Evolutionary conservation across 768 basidiomycete genomes (phyloP), one percentile per base, ranked within the genome.

Genomic region (Tylopilus balloui): DNA sequence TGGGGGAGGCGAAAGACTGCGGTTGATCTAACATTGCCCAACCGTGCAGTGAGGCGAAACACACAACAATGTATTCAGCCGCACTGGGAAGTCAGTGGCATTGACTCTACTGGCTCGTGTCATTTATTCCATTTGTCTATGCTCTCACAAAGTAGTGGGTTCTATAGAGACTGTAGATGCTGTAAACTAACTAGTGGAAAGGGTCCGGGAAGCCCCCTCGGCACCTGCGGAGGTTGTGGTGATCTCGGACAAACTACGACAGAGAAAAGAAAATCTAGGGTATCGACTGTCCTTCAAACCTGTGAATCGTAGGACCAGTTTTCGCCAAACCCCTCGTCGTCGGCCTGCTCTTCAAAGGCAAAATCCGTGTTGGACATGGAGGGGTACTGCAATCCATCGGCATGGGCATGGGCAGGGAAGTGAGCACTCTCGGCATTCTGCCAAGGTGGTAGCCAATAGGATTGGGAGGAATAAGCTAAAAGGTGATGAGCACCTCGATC

Each of bases 41-140:
- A 27, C 23, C 13, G 8, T 36, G 20, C 55, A 88, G 89, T 88
- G 83, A 78, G 75, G 78, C 3, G 91, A 95, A 65, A 84, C 87
- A 1, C 80, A 76, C 68, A 94, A 92, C 62, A 72, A 83, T 57
- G 73, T 92, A 28, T 93, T 86, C 55, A 91, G 91, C 1, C 73
- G 88, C 38, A 93, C 92, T n/a, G n/a, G n/a, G n/a, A n/a, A n/a
- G n/a, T n/a, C n/a, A n/a, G n/a, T n/a, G n/a, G n/a, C n/a, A n/a
- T n/a, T n/a, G n/a, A n/a, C n/a, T n/a, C n/a, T n/a, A n/a, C n/a
- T n/a, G n/a, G n/a, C n/a, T n/a, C n/a, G n/a, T n/a, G n/a, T n/a
- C n/a, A n/a, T n/a, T n/a, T n/a, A n/a, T n/a, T n/a, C n/a, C n/a
- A n/a, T n/a, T n/a, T n/a, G n/a, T n/a, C n/a, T n/a, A n/a, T n/a